Evolutionary conservation across 164 flowering plant species (phyloP), one percentile per base, ranked within the genome.

Genomic region (grape (Vitis vinifera)): DNA sequence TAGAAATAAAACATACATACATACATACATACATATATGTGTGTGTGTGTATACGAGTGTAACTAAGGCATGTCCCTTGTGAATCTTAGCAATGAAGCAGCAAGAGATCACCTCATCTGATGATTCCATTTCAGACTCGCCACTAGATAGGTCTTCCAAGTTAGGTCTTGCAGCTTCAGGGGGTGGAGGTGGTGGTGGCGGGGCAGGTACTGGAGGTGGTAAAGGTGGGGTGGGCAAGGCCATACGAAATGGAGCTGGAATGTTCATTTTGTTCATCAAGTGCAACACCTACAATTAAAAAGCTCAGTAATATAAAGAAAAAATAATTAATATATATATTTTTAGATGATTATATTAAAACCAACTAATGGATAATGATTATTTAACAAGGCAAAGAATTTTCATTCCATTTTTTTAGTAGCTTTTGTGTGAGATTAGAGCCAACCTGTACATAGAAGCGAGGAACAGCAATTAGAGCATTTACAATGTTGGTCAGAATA

Each of bases 261-360:
- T 85, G 68, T 93, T 96, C 99, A 96, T 93, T 83, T 96, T 96
- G 84, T 96, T 96, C 99, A 96, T 96, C 87, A 93, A 82, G 83
- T 96, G 99, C 83, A 96, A 80, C 55, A 91, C 98, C 99, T 95
- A 71, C 62, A 77, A 68, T 63, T 15, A 17, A 74, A 23, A 59
- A 16, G 23, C 56, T 14, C 30, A 19, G 55, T 13, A 7, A 31
- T 31, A 12, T 56, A 11, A 16, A 15, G 16, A 16, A 60, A 6
- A 55, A 27, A n/a, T 7, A 50, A 10, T 55, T 8, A 5, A 37
- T 4, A 63, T 37, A 13, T 14, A 9, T 64, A 15, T 23, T 23
- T 23, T 27, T 15, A 51, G 15, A 9, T 56, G 23, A 48, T 49
- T 10, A 61, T 19, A 15, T 13, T 60, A 49, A 23, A 69, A 64